Evolutionary conservation across 768 basidiomycete genomes (phyloP), one percentile per base, ranked within the genome.

Genomic region (Pisolithus marmoratus): DNA sequence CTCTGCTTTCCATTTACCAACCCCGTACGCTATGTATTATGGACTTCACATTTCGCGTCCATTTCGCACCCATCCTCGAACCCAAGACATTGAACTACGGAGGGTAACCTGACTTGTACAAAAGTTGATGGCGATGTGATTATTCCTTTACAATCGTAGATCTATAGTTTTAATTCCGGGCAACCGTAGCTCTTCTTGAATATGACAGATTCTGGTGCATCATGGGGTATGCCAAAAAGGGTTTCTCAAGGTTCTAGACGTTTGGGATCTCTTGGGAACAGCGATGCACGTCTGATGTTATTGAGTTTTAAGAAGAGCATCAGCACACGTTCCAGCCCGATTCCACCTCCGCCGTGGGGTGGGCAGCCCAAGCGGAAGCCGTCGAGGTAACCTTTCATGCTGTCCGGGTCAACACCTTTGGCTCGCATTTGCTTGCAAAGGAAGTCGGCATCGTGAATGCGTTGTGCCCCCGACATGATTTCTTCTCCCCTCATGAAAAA

Each of bases 401-500:
- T 84, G 20, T 82, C 85, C 6, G 94, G 95, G 66, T 95, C 90
- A 56, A 98, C 85, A 12, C 90, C 92, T 65, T 87, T 90, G 58
- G 72, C 75, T 53, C 77, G 78, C 94, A 98, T 97, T 70, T 89
- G 82, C 71, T 90, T 81, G 48, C 75, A 76, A 55, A 98, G 82
- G 49, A 97, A 73, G 11, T 71, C 70, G 5, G 96, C 81, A 59
- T 97, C 93, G 71, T 99, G 96, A 50, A 98, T 85, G 70, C 96
- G 93, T 69, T 99, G 96, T 24, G 95, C 96, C 15, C 96, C 96
- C 4, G 95, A 97, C 38, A 98, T 78, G 63, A 99, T 98, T 70
- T 99, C 96, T 72, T 99, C 94, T 11, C 96, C 96, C 29, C 96
- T 83, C 95, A 99, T 97, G 81, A 99, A 98, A 74, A 99, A 98